phyloP scores from a whole-genome alignment of 345 rosid species.

The Euclidium syriacum region DNA sequence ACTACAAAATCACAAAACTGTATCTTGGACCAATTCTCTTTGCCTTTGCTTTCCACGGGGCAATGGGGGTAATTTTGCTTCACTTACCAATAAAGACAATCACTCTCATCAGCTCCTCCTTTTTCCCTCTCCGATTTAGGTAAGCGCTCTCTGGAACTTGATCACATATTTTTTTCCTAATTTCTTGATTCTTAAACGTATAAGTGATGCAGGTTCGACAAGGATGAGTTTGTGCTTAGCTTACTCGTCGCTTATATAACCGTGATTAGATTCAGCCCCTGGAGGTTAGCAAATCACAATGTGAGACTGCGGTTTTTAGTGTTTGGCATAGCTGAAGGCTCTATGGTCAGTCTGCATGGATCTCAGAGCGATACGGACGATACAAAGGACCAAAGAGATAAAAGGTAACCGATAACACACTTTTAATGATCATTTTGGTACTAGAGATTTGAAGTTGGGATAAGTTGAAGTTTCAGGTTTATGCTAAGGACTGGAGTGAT shows the following conservation, averaged over 20 bases:
- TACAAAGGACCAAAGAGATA: background rate
- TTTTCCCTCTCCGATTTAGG: constrained; percentile 15
- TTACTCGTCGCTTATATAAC: background rate
- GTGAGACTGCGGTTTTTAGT: background rate
- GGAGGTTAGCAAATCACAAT: background rate
- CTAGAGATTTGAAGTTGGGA: background rate
- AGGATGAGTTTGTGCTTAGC: background rate
- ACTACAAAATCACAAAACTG: constrained; percentile 1
- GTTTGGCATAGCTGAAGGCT: constrained; percentile 16
- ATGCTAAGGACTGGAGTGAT: constrained; percentile 1
- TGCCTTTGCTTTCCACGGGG: constrained; percentile 9
- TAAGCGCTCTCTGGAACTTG: background rate
- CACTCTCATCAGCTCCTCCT: background rate
- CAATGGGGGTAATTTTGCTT: constrained; percentile 7
- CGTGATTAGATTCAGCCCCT: background rate
- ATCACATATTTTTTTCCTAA: background rate
- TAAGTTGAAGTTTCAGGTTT: constrained; percentile 8
- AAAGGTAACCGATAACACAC: background rate
- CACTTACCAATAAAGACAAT: constrained; percentile 13
- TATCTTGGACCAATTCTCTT: constrained; percentile 1
- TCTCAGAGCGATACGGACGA: background rate
- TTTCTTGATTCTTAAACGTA: background rate
- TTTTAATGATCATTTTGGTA: background rate
- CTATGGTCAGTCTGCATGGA: constrained; percentile 1
- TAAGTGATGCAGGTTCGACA: background rate